Percentiles rank a stretch among this genome's conserved stretches.
phyloP scores from a whole-genome alignment of 2,329 filamentous ascomycete species.

The Talaromyces sp. region DNA sequence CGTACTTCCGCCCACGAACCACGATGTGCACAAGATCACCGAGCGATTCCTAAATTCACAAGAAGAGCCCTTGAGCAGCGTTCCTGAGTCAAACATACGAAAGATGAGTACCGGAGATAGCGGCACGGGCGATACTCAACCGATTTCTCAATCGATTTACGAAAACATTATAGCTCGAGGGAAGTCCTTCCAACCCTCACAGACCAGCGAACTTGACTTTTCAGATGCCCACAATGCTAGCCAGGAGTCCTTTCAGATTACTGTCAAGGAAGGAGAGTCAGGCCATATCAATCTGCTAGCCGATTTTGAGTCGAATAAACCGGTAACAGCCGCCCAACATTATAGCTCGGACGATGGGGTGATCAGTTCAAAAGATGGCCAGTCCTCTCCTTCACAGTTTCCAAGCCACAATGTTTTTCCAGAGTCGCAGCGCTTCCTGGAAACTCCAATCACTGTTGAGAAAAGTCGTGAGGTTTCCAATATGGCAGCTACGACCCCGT shows the following conservation, averaged over 20 bases:
- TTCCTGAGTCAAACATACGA: conserved; percentile 20
- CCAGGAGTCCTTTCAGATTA: conserved; percentile 27
- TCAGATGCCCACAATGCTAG: conserved; percentile 16
- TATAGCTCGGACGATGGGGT: conserved; percentile 45
- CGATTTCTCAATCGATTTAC: conserved; percentile 42
- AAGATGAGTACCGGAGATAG: conserved; percentile 34
- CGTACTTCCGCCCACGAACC: background rate
- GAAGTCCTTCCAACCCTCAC: conserved; percentile 24
- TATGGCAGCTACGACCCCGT: conserved; percentile 32
- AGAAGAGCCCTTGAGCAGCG: conserved; percentile 18
- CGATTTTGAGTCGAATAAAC: conserved; percentile 29
- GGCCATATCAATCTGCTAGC: conserved; percentile 42
- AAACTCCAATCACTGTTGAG: conserved; percentile 37
- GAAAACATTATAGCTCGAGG: conserved; percentile 37
- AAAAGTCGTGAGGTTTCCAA: conserved; percentile 29
- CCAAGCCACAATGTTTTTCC: conserved; percentile 42
- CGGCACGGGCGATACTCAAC: conserved; percentile 39
- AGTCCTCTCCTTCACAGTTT: conserved; percentile 35
- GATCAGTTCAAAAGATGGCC: conserved; percentile 27
- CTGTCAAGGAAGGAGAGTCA: conserved; percentile 37
- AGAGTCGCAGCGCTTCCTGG: conserved; percentile 42
- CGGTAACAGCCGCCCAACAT: conserved; percentile 12
- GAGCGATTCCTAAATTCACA: conserved; percentile 13
- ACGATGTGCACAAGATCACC: conserved; percentile 2
- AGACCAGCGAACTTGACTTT: conserved; percentile 4